Base-by-base conservation (phyloP, 441 rosid species). In the Raphanus hybrid region DNA sequence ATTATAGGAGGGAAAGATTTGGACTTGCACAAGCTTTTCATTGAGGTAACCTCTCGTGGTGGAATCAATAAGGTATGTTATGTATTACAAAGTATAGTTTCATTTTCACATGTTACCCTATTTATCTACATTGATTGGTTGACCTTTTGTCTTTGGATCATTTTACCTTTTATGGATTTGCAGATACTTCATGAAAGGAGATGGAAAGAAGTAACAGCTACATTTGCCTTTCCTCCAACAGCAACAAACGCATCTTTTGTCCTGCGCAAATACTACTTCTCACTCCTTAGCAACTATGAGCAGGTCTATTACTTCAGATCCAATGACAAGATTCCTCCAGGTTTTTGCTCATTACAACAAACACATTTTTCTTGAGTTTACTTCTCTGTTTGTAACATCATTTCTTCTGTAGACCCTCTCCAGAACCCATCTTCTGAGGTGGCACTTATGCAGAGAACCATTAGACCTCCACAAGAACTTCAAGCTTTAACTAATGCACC, bases 241-340 rank as follows among this genome's bases (percentile, higher is more conserved):
- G 99, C 98, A 11, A 96, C 98, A 62, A 96, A 93, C 70, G 98
- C 98, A 7, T 96, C 99, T 8, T 96, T 86, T 69, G 92, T 93
- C 52, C 87, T 96, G 82, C 96, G 98, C 71, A 96, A 93, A 84
- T 94, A 94, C 81, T 96, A 96, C 70, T 71, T 82, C 65, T 92
- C 98, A 12, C 74, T 96, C 80, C 98, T 96, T 70, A 85, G 79
- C 63, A 89, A 89, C 45, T 96, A 89, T 26, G 98, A 92, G 72
- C 97, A 91, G 69, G 75, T 89, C 71, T 93, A 96, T 87, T 91
- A 71, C 77, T 90, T 94, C 64, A 91, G 75, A 80, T 74, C 90
- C 16, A 79, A 55, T 55, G 85, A 89, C 57, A 84, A 88, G 87
- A 79, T 79, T 12, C 82, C 90, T 69, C 76, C 92, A 63, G 93